These are phyloP conservation scores for Zymoseptoria ardabiliae DNA, from an alignment of 2,329 filamentous ascomycete species.

Conservation along the genomic window DNA sequence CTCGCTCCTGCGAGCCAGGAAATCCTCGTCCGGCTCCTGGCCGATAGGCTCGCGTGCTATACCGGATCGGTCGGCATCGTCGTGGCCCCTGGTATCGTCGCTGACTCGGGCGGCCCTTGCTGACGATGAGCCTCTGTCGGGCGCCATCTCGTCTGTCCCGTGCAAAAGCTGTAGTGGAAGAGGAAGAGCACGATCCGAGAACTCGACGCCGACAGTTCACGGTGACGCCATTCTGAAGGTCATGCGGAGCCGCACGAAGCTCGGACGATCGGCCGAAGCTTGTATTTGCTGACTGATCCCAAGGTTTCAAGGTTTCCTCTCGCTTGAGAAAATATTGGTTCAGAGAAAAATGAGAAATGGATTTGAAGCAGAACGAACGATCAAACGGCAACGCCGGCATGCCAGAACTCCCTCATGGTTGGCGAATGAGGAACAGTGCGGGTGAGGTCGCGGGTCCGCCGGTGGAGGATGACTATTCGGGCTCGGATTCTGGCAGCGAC, in stretches of 20 bases:
- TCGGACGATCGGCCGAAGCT: background rate
- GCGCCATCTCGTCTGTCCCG: constrained; percentile 23
- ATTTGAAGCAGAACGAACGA: background rate
- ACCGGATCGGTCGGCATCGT: constrained; percentile 13
- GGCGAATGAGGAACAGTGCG: constrained; percentile 19
- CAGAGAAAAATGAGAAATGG: background rate
- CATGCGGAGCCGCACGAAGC: background rate
- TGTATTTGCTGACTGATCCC: background rate
- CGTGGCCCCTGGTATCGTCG: constrained; percentile 2
- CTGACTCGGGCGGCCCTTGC: background rate
- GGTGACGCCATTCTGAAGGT: background rate
- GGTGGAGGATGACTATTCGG: constrained; percentile 18
- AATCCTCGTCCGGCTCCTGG: constrained; percentile 23
- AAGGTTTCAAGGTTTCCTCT: background rate
- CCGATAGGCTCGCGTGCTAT: constrained; percentile 21
- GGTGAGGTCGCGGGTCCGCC: constrained; percentile 18
- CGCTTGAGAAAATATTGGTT: background rate
- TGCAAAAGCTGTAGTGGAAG: background rate
- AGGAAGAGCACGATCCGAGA: background rate
- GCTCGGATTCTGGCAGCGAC: constrained; percentile 11
- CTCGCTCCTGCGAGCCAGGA: constrained; percentile 22
- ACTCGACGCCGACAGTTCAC: background rate
- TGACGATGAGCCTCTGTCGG: constrained; percentile 25
- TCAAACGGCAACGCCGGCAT: constrained; percentile 3
- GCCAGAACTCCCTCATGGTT: constrained; percentile 19